Conservation (phyloP, 176 grass and related monocot species). For the Oryza officinalis region DNA sequence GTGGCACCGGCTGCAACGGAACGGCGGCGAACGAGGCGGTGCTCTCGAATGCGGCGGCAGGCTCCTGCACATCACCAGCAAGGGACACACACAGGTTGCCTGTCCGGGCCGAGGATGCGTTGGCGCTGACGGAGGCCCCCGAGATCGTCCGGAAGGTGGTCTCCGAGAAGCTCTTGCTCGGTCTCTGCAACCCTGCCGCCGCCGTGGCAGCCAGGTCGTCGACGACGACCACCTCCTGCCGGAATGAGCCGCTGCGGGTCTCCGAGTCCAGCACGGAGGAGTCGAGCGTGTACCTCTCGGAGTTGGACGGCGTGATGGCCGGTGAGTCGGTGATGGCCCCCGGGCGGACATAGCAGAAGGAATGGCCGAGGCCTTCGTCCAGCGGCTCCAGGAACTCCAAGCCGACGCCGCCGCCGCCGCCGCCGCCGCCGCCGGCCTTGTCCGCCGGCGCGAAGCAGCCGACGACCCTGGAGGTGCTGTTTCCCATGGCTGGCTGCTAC, state of each 20-base stretch:
- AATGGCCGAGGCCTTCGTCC: conserved; percentile 87
- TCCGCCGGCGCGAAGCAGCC: conserved; percentile 81
- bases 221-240: conserved; percentile 40
- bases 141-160: conserved; percentile 82
- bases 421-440: conserved; percentile 46
- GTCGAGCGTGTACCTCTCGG: conserved; percentile 82
- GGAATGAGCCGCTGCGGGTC: conserved; percentile 68
- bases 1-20: conserved; percentile 72
- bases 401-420: conserved; percentile 55
- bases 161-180: conserved; percentile 59
- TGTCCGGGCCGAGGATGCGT: conserved; percentile 70
- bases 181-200: conserved; percentile 28
- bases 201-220: conserved; percentile 45
- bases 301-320: conserved; percentile 76
- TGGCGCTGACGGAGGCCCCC: conserved; percentile 85
- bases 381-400: conserved; percentile 80
- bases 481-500: conserved; percentile 56
- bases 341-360: conserved; percentile 88
- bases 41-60: conserved; percentile 80
- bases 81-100: conserved; percentile 62
- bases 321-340: conserved; percentile 60
- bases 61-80: conserved; percentile 52
- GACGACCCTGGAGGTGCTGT: conserved; percentile 84
- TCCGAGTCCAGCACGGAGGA: conserved; percentile 80
- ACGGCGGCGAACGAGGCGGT: conserved; percentile 75